Evolutionary conservation across 306 rosid species (phyloP).

Genomic region (Purshia tridentata): DNA sequence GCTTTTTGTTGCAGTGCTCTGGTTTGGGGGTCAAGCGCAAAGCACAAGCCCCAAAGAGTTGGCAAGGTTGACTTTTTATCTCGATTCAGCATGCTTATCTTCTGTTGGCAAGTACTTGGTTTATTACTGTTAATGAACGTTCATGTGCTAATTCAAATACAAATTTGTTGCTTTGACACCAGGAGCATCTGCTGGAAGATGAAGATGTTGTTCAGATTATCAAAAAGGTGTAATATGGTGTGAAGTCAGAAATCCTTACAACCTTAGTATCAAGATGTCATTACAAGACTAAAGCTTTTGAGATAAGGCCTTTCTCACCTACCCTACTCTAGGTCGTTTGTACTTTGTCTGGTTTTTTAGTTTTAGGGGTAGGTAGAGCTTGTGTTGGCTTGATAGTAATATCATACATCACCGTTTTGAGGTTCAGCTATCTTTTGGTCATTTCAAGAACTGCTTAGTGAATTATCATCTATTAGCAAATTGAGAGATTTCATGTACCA

Average conservation of each 20-base stretch:
- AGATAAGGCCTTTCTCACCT: slow-evolving; percentile 3
- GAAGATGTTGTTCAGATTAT: slow-evolving; percentile 98
- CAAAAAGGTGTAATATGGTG: slow-evolving; percentile 64
- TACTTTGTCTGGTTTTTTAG: slow-evolving; percentile 13
- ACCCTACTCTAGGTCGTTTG: background rate
- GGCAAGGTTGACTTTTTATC: slow-evolving; percentile 64
- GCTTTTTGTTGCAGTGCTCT: slow-evolving; percentile 61
- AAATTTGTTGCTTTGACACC: slow-evolving; percentile 5
- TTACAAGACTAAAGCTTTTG: background rate
- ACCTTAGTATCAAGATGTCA: background rate
- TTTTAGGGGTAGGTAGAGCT: slow-evolving; percentile 18
- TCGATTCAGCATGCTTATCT: slow-evolving; percentile 10
- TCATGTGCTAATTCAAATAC: slow-evolving; percentile 18
- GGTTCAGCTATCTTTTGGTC: slow-evolving; percentile 21
- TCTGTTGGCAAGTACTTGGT: background rate
- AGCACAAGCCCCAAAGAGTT: slow-evolving; percentile 97
- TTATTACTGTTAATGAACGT: background rate
- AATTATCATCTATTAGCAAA: background rate
- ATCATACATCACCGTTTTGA: slow-evolving; percentile 13
- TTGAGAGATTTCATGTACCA: background rate
- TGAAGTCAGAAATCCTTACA: background rate
- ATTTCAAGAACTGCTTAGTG: slow-evolving; percentile 4
- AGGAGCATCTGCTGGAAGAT: slow-evolving; percentile 95
- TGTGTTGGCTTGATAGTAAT: slow-evolving; percentile 36
- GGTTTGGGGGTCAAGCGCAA: slow-evolving; percentile 96